phyloP scores from a whole-genome alignment of 2,329 filamentous ascomycete species.

The Fusarium sp. region DNA sequence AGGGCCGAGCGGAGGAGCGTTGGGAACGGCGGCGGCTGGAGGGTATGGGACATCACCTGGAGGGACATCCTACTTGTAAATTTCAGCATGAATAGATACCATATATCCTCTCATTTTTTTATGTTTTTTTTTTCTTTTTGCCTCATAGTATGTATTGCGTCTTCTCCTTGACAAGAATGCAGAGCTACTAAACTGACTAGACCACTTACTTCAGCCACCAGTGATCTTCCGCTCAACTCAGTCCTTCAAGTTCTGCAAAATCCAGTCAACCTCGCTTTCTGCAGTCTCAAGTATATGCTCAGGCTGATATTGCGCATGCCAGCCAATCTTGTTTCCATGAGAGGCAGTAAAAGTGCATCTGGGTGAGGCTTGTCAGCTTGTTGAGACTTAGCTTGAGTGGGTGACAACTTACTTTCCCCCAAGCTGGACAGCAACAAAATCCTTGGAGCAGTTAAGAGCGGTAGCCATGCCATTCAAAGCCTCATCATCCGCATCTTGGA shows the following conservation, averaged over 20 bases:
- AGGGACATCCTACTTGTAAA: not conserved
- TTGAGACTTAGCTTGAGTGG: too few relatives aligned
- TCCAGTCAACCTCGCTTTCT: not conserved
- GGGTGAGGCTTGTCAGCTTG: not conserved
- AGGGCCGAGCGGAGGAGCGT: constrained; percentile 15
- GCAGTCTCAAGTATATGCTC: not conserved
- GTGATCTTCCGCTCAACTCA: not conserved
- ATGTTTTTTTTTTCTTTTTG: too few relatives aligned
- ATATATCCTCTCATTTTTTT: too few relatives aligned
- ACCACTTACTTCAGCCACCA: not conserved
- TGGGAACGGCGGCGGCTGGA: constrained; percentile 17
- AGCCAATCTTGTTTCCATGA: not conserved
- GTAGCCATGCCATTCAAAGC: not conserved
- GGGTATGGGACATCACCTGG: constrained; percentile 27
- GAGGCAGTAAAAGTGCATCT: not conserved
- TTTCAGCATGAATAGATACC: not conserved
- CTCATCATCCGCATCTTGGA: not conserved
- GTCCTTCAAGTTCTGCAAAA: not conserved
- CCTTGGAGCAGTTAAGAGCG: not conserved
- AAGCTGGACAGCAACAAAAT: not conserved
- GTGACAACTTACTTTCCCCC: not conserved
- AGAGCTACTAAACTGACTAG: not conserved
- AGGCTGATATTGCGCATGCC: not conserved
- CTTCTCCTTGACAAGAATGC: not conserved
- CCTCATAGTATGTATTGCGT: too few relatives aligned